These are phyloP conservation scores for Cardamine occulta DNA, from an alignment of 345 rosid genomes.

Conservation along the genomic window DNA sequence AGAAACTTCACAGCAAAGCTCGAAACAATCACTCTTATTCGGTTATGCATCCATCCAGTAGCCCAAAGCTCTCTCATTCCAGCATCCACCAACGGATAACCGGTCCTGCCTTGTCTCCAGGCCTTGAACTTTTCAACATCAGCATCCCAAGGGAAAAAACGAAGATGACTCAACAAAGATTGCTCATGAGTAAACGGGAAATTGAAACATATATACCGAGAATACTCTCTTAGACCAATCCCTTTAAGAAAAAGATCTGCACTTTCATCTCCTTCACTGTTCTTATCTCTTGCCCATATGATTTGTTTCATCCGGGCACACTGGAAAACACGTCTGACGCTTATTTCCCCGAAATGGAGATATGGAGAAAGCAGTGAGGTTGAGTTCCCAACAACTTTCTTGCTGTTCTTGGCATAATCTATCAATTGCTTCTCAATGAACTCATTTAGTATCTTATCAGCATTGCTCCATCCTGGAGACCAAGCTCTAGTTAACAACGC, in stretches of 20 bases:
- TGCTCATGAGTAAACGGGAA: slow-evolving; percentile 88
- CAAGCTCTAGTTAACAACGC: slow-evolving; percentile 86
- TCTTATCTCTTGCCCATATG: slow-evolving; percentile 73
- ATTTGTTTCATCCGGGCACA: slow-evolving; percentile 70
- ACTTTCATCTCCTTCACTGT: slow-evolving; percentile 62
- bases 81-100: slow-evolving; percentile 93
- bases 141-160: slow-evolving; percentile 77
- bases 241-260: slow-evolving; percentile 70
- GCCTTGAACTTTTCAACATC: slow-evolving; percentile 69
- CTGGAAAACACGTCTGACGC: slow-evolving; percentile 84
- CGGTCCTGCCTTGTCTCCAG: slow-evolving; percentile 96
- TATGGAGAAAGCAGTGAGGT: slow-evolving; percentile 87
- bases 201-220: slow-evolving; percentile 94
- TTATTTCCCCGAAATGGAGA: slow-evolving; percentile 92
- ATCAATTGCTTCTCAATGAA: slow-evolving; percentile 67
- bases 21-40: slow-evolving; percentile 82
- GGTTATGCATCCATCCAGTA: slow-evolving; percentile 91
- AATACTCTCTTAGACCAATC: slow-evolving; percentile 84
- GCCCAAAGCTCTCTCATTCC: slow-evolving; percentile 99
- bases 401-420: slow-evolving; percentile 62
- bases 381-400: slow-evolving; percentile 60
- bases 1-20: slow-evolving; percentile 88
- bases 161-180: slow-evolving; percentile 66
- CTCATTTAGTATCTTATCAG: slow-evolving; percentile 67
- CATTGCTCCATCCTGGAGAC: slow-evolving; percentile 97